Conservation (phyloP, 176 grass and related monocot genomes). For the Areca catechu region DNA sequence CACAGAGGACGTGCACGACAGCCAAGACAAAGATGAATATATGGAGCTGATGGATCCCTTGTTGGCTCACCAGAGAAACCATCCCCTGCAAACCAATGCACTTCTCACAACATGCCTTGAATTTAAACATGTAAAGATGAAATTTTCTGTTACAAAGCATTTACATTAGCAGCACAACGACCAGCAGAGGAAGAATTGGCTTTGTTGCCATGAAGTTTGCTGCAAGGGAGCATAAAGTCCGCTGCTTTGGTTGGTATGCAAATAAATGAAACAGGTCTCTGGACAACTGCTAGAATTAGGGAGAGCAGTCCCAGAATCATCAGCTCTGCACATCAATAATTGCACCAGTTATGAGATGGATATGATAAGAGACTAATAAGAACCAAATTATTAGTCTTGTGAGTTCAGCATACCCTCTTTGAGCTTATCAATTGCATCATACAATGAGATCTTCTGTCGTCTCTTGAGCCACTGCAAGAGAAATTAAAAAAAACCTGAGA, state of each 20-base stretch:
- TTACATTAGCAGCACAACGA: conserved; percentile 1
- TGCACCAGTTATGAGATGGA: no score
- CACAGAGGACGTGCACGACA: conserved; percentile 6
- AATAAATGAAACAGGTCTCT: conserved; percentile 1
- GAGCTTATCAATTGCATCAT: conserved; percentile 4
- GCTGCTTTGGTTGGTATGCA: conserved; percentile 4
- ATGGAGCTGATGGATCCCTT: conserved; percentile 17
- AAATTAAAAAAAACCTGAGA: background rate
- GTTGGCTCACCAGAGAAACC: conserved; percentile 3
- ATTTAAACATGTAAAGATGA: no score
- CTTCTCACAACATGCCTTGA: no score
- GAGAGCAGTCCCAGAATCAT: conserved; percentile 13
- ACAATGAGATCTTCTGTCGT: background rate
- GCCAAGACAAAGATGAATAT: conserved; percentile 19
- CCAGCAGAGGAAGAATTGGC: background rate
- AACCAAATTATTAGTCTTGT: no score
- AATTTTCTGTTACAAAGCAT: background rate
- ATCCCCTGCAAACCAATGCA: background rate
- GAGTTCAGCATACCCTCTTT: conserved; percentile 4
- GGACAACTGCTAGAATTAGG: background rate
- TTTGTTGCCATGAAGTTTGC: background rate
- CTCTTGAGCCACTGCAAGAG: conserved; percentile 9
- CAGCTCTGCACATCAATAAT: conserved; percentile 6
- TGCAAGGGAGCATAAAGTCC: conserved; percentile 6
- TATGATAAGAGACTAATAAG: no score